Evolutionary conservation across 164 flowering plant genomes (phyloP).

Genomic region (Aristolochia fimbriata): DNA sequence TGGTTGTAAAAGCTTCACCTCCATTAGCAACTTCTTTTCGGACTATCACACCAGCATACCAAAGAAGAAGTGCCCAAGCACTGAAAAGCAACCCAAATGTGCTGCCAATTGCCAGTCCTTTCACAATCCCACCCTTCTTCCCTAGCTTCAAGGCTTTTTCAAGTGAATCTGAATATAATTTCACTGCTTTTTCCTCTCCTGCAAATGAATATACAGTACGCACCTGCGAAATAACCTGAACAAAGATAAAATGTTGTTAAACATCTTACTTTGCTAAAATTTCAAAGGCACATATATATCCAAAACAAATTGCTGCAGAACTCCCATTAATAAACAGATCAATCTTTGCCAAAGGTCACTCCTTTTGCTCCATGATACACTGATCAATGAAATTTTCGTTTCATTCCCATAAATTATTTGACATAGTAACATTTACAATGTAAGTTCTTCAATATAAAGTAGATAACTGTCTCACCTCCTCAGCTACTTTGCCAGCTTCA

Average conservation of each 20-base stretch:
- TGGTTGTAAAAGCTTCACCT: conserved; percentile 67
- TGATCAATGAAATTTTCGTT: no score
- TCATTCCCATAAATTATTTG: no score
- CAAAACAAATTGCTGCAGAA: no score
- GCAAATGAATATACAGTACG: conserved; percentile 67
- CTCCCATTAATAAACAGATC: no score
- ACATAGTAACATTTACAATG: no score
- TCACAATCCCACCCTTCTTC: conserved; percentile 58
- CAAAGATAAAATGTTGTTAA: not conserved
- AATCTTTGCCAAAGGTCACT: no score
- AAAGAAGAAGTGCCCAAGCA: conserved; percentile 79
- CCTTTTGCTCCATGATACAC: no score
- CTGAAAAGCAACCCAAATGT: conserved; percentile 52
- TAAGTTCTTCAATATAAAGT: not conserved
- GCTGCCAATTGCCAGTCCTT: conserved; percentile 66
- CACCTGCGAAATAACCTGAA: conserved; percentile 58
- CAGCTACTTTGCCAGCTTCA: conserved; percentile 61
- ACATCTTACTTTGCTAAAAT: no score
- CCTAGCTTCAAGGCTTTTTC: conserved; percentile 43
- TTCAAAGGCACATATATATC: no score
- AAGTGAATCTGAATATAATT: conserved; percentile 48
- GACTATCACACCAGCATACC: conserved; percentile 71
- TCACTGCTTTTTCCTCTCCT: conserved; percentile 57
- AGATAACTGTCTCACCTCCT: conserved; percentile 36
- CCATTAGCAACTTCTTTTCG: conserved; percentile 45